Evolutionary conservation across 2,329 filamentous ascomycete genomes (phyloP), one percentile per base, ranked within the genome.

Genomic region (Claviceps sp.): DNA sequence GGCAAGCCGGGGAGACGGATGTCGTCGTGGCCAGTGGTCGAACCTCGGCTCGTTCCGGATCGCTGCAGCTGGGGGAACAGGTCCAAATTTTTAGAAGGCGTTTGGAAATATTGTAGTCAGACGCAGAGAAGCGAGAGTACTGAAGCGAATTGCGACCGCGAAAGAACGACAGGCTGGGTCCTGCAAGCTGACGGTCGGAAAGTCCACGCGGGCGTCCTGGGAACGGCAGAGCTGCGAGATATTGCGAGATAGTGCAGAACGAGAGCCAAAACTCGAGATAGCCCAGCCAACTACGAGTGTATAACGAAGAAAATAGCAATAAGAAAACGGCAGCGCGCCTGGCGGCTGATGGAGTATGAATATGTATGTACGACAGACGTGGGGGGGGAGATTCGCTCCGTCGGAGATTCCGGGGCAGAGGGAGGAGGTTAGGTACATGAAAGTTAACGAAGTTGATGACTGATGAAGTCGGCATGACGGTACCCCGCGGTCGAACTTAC

Each of bases 241-340:
- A 4, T 11, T 30, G 30, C 30, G 30, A 34, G 9, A 34, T 11
- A 34, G 30, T 22, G 18, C 14, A 24, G 30, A 16, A n/a, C 8
- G 14, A 5, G 22, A 30, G 20, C 24, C 5, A 41, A 30, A 42
- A 44, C 47, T 42, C 41, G 26, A 47, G 26, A 60, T 62, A 63
- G 58, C 50, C 60, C 61, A 58, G 60, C 62, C 60, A 58, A 60
- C 62, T 65, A 64, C 61, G 58, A 56, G 58, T 53, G 58, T 60
- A 63, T 63, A 54, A 55, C 41, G 37, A 16, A 46, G 2, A 9
- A 14, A 49, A 52, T 6, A 9, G n/a, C 14, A 20, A 30, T 36
- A 42, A 22, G 14, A 24, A 26, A 22, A 9, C 24, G 38, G 11
- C 51, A 46, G 47, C 51, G 38, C 51, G 34, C 47, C 48, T 46